A percentile compares a stretch with the other conserved stretches of the same genome.
Evolutionary conservation across 345 rosid species (phyloP).

Genomic region (Bretschneidera sinensis): DNA sequence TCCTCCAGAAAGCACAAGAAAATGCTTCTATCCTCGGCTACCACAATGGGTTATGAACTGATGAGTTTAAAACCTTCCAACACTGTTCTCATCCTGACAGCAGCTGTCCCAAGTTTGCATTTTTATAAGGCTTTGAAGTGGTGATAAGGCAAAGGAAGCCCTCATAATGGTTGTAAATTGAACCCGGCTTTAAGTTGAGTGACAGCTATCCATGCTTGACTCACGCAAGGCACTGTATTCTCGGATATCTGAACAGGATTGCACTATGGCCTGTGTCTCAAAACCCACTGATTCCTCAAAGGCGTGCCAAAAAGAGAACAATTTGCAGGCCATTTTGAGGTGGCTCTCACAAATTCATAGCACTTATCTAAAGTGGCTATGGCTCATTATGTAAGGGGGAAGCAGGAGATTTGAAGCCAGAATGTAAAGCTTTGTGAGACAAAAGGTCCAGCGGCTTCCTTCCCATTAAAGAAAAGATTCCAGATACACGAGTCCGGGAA

Average conservation of each 20-base stretch:
- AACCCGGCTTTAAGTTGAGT: not conserved
- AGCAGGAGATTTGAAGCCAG: not conserved
- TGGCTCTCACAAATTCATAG: too few species aligned
- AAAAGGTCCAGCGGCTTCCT: not conserved
- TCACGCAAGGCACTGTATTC: not conserved
- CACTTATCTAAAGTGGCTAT: too few species aligned
- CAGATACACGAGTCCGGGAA: not conserved
- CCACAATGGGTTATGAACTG: not conserved
- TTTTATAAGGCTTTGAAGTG: not conserved
- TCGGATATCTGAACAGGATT: too few species aligned
- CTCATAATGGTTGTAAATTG: not conserved
- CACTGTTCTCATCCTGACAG: not conserved
- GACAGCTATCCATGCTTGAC: not conserved
- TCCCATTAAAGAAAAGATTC: slow-evolving; percentile 3
- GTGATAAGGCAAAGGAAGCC: not conserved
- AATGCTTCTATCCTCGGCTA: not conserved
- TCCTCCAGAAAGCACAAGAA: not conserved
- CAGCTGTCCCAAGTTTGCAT: not conserved
- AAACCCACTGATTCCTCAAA: too few species aligned
- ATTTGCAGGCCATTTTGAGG: not conserved
- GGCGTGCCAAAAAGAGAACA: too few species aligned
- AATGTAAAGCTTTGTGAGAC: not conserved
- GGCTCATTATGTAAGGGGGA: not conserved
- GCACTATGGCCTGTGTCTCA: too few species aligned
- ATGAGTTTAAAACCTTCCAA: not conserved